Evolutionary conservation across 2,329 filamentous ascomycete genomes (phyloP).

Genomic region (Lachnellula subtilissima): DNA sequence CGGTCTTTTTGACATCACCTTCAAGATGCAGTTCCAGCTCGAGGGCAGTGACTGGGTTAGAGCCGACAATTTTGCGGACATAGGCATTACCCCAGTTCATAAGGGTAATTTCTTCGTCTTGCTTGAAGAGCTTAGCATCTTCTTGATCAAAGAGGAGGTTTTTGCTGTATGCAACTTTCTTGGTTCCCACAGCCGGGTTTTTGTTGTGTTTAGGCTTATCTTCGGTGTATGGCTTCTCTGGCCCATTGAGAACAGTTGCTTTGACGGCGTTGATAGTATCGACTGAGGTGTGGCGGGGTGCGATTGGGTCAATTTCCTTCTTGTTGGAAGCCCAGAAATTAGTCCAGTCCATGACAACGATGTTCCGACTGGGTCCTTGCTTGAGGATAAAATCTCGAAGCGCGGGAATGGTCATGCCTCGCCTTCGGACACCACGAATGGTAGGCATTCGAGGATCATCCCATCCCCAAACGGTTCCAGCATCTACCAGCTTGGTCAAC

Average conservation of each 20-base stretch:
- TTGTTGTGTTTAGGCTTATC: constrained; percentile 86
- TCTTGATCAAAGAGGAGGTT: constrained; percentile 79
- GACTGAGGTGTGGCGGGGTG: constrained; percentile 70
- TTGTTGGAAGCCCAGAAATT: constrained; percentile 68
- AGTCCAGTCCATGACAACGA: constrained; percentile 80
- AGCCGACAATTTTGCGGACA: constrained; percentile 61
- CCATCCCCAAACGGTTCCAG: constrained; percentile 75
- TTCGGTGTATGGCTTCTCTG: constrained; percentile 57
- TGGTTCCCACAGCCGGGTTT: constrained; percentile 77
- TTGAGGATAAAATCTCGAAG: constrained; percentile 80
- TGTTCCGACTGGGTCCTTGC: constrained; percentile 78
- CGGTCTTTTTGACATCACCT: constrained; percentile 90
- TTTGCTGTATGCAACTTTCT: constrained; percentile 76
- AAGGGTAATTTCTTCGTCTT: constrained; percentile 86
- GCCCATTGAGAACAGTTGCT: constrained; percentile 62
- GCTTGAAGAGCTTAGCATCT: constrained; percentile 75
- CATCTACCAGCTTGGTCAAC: constrained; percentile 75
- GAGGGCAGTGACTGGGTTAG: constrained; percentile 59
- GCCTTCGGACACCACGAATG: constrained; percentile 70
- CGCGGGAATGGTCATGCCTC: constrained; percentile 74
- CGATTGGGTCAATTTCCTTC: constrained; percentile 75
- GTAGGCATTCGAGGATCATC: constrained; percentile 85
- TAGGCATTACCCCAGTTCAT: constrained; percentile 96
- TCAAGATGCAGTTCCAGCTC: constrained; percentile 84
- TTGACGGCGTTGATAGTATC: constrained; percentile 66